Base-by-base conservation (phyloP, 495 filamentous ascomycete genomes). In the Cudoniella acicularis region DNA sequence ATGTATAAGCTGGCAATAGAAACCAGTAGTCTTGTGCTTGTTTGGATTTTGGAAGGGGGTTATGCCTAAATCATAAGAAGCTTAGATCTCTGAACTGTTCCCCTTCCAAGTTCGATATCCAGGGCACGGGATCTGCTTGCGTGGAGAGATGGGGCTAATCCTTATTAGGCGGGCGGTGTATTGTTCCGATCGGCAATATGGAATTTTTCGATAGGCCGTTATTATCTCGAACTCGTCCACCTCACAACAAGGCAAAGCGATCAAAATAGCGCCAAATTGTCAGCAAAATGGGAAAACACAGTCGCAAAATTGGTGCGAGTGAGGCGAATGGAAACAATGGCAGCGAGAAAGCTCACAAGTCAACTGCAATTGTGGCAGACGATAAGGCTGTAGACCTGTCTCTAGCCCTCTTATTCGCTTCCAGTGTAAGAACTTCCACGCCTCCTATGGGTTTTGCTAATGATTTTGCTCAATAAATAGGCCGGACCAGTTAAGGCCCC, bases 331-430 rank as follows among this genome's bases (percentile, higher is more conserved):
- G 27, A 27, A 65, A 52, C 49, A 64, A 65, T 43, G 49, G 30
- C 23, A 61, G 56, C 52, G 47, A 62, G 41, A 64, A 54, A 30
- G 23, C 40, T 45, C 49, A 69, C 53, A 22, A 24, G 54, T 60
- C 55, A 56, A 46, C 57, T 41, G 24, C 58, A 58, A 56, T 62
- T 60, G n/a, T 60, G 27, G 56, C 41, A 10, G 40, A 61, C 6
- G 62, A 67, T 23, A 78, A 77, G 65, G 75, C 80, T 60, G 78
- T 95, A 62, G 90, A 97, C 75, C 87, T 89, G 60, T 73, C 78
- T 53, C 67, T 97, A 62, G 84, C 88, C 60, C 87, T 88, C 49
- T 79, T 97, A 23, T 97, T 97, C 72, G 79, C 87, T 25, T 77
- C 81, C 24, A 93, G 89, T 76, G 91, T 94, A 77, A 72, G 88